These are phyloP conservation scores for Biscutella laevigata DNA, from an alignment of 441 rosid species.

Conservation along the genomic window DNA sequence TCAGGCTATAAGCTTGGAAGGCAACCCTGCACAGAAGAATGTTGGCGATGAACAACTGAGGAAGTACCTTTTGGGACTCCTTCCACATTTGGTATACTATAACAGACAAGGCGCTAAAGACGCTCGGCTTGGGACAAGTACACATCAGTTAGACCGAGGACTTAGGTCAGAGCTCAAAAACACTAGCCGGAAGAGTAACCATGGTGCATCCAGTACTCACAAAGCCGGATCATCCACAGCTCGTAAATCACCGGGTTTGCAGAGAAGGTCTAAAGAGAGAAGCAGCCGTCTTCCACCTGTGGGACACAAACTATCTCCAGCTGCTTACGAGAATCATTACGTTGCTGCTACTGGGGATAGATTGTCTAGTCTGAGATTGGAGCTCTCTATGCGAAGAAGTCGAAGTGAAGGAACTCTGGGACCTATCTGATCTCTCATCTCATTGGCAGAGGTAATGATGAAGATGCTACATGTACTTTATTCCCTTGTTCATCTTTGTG, in stretches of 20 bases:
- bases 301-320: slow-evolving; percentile 38
- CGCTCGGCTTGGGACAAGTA: slow-evolving; percentile 42
- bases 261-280: slow-evolving; percentile 45
- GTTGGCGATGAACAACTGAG: slow-evolving; percentile 89
- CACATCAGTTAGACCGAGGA: slow-evolving; percentile 54
- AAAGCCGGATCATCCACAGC: slow-evolving; percentile 33
- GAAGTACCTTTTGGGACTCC: slow-evolving; percentile 68
- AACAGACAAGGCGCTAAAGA: slow-evolving; percentile 74
- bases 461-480: not conserved
- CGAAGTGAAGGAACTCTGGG: slow-evolving; percentile 65
- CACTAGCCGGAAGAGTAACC: slow-evolving; percentile 47
- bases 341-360: too few relatives aligned
- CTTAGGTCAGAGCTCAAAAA: slow-evolving; percentile 55
- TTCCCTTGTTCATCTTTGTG: too few relatives aligned
- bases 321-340: slow-evolving; percentile 29
- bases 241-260: slow-evolving; percentile 38
- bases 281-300: slow-evolving; percentile 44
- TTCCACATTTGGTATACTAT: slow-evolving; percentile 69
- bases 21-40: slow-evolving; percentile 91
- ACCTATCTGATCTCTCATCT: slow-evolving; percentile 26
- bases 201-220: slow-evolving; percentile 32
- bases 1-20: slow-evolving; percentile 92
- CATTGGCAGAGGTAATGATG: slow-evolving; percentile 3
- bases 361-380: slow-evolving; percentile 35
- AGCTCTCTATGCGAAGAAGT: slow-evolving; percentile 47